phyloP scores from a whole-genome alignment of 306 rosid genomes.

The Luffa acutangula region DNA sequence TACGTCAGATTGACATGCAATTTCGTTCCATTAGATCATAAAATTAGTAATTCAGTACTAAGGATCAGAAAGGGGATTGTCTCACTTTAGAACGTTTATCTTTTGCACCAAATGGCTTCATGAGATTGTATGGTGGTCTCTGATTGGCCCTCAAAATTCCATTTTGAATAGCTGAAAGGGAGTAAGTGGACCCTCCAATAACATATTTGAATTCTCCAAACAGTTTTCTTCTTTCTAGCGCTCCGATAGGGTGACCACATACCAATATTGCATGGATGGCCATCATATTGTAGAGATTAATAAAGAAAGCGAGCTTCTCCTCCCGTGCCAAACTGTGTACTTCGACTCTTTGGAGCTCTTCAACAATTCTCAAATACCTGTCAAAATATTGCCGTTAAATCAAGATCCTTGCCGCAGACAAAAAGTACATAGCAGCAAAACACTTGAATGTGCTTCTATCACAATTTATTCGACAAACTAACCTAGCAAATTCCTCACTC shows the following conservation, averaged over 20 bases:
- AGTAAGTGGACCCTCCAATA: constrained; percentile 66
- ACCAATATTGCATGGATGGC: constrained; percentile 73
- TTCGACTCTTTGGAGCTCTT: constrained; percentile 93
- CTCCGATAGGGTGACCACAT: constrained; percentile 71
- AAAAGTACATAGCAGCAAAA: not conserved
- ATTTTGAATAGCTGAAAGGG: constrained; percentile 85
- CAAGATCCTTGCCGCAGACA: constrained; percentile 2
- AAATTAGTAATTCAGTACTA: not conserved
- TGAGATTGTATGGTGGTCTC: constrained; percentile 78
- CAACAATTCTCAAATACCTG: constrained; percentile 82
- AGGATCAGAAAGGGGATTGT: not conserved
- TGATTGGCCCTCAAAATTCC: constrained; percentile 90
- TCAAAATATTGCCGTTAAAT: constrained; percentile 10
- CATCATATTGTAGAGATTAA: constrained; percentile 95
- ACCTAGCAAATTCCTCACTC: constrained; percentile 97
- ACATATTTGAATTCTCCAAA: constrained; percentile 77
- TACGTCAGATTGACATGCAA: not conserved
- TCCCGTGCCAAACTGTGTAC: constrained; percentile 56
- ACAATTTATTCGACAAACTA: constrained; percentile 9
- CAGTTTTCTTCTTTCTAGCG: constrained; percentile 66
- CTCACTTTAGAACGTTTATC: constrained; percentile 61
- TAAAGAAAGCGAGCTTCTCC: constrained; percentile 83
- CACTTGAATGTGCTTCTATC: not conserved
- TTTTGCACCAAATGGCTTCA: constrained; percentile 78
- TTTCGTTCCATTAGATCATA: not conserved